These are phyloP conservation scores for Chlorella sp. DNA, from an alignment of 139 green algal genomes.

Conservation along the genomic window DNA sequence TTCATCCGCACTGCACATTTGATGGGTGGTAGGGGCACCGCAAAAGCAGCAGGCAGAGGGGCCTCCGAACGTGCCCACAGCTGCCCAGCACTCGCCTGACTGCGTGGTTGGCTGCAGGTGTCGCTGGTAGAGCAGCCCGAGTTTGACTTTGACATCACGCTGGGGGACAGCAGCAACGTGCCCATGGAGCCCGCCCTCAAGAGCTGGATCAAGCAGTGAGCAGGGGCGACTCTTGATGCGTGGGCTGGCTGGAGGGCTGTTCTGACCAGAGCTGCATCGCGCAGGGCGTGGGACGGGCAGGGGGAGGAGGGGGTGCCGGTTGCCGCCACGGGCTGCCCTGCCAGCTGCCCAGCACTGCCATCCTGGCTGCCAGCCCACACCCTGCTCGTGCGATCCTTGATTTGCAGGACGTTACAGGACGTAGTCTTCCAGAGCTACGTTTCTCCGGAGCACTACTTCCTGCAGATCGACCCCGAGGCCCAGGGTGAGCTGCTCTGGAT, in stretches of 20 bases:
- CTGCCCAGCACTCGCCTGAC: too few relatives aligned
- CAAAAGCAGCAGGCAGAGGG: too few relatives aligned
- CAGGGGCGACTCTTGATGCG: not conserved
- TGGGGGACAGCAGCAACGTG: not conserved
- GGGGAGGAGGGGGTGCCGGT: too few relatives aligned
- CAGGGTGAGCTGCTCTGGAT: constrained; percentile 8
- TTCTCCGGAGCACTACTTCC: constrained; percentile 33
- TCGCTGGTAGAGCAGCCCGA: constrained; percentile 6
- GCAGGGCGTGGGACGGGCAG: too few relatives aligned
- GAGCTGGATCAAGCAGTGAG: constrained; percentile 30
- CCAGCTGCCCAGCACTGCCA: not conserved
- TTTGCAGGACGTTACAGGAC: constrained; percentile 27
- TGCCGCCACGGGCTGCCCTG: not conserved
- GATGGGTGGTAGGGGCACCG: too few relatives aligned
- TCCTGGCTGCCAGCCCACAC: not conserved
- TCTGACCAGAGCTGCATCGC: not conserved
- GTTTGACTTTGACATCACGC: constrained; percentile 26
- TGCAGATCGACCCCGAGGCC: constrained; percentile 29
- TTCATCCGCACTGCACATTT: too few relatives aligned
- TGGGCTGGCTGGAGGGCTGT: not conserved
- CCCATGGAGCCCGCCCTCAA: constrained; percentile 28
- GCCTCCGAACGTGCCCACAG: too few relatives aligned
- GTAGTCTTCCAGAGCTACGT: constrained; percentile 18
- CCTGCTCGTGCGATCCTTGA: not conserved
- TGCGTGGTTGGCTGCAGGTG: not conserved